Conservation (phyloP, 1,284 basidiomycete species). For the Crucibulum parvulum region DNA sequence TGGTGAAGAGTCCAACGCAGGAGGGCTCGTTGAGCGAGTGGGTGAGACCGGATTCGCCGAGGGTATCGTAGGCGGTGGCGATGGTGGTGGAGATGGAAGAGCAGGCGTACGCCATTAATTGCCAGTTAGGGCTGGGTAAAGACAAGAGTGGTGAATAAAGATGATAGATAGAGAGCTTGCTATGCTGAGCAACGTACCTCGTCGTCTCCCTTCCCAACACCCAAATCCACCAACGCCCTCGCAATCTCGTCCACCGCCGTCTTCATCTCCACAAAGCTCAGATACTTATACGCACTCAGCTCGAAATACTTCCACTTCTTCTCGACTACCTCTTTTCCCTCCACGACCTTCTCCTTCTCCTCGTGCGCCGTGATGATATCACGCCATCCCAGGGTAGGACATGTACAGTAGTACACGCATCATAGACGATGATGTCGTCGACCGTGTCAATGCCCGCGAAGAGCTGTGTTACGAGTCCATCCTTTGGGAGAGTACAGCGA, state of each 20-base stretch:
- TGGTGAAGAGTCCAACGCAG: constrained; percentile 91
- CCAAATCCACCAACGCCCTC: constrained; percentile 80
- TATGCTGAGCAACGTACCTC: constrained; percentile 60
- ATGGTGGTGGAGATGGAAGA: constrained; percentile 81
- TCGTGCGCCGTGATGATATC: constrained; percentile 79
- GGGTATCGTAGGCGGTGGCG: constrained; percentile 97
- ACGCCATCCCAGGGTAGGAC: constrained; percentile 83
- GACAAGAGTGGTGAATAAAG: constrained; percentile 10
- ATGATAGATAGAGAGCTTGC: background rate
- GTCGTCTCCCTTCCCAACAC: constrained; percentile 77
- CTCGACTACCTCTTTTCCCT: constrained; percentile 86
- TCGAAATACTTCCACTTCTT: constrained; percentile 96
- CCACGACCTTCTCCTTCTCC: constrained; percentile 85
- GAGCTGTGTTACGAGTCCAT: constrained; percentile 78
- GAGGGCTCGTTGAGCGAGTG: constrained; percentile 92
- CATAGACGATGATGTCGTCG: constrained; percentile 80
- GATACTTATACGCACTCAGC: constrained; percentile 87
- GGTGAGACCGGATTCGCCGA: constrained; percentile 85
- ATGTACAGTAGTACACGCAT: constrained; percentile 79
- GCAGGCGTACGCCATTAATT: constrained; percentile 87
- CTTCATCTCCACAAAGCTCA: constrained; percentile 76
- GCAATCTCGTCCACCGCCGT: constrained; percentile 70
- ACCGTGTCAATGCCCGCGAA: constrained; percentile 85
- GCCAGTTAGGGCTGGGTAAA: constrained; percentile 78
- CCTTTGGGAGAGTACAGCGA: constrained; percentile 70